Percentiles rank a stretch among this genome's conserved stretches.
phyloP scores from a whole-genome alignment of 2,329 filamentous ascomycete genomes.

The Exophiala sideris region DNA sequence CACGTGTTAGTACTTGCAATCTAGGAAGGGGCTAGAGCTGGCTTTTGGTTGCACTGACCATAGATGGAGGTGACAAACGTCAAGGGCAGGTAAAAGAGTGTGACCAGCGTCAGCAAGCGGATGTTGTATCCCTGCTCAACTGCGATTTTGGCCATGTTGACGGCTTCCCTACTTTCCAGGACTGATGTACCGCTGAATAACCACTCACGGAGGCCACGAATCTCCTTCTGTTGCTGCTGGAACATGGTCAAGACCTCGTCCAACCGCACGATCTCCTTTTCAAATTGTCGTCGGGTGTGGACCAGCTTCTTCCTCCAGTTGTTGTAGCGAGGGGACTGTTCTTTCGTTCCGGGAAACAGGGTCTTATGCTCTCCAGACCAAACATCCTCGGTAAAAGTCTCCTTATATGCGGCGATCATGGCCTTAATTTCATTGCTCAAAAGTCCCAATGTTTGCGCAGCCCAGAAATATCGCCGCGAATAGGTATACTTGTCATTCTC shows the following conservation, averaged over 20 bases:
- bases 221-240: slow-evolving; percentile 52
- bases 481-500: slow-evolving; percentile 28
- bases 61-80: slow-evolving; percentile 32
- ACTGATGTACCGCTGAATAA: slow-evolving; percentile 61
- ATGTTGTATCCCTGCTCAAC: slow-evolving; percentile 54
- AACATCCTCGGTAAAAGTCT: slow-evolving; percentile 29
- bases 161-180: slow-evolving; percentile 58
- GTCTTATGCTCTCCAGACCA: slow-evolving; percentile 29
- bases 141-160: slow-evolving; percentile 52
- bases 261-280: slow-evolving; percentile 40
- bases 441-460: slow-evolving; percentile 29
- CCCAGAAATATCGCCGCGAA: slow-evolving; percentile 32
- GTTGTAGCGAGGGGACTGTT: slow-evolving; percentile 25
- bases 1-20: neutral
- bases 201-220: slow-evolving; percentile 52
- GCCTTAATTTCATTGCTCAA: slow-evolving; percentile 31
- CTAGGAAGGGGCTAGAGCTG: neutral
- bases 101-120: slow-evolving; percentile 39
- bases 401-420: slow-evolving; percentile 27
- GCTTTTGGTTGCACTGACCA: slow-evolving; percentile 9
- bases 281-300: slow-evolving; percentile 27
- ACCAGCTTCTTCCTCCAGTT: slow-evolving; percentile 30
- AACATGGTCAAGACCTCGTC: slow-evolving; percentile 61
- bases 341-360: slow-evolving; percentile 28
- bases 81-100: slow-evolving; percentile 41